Evolutionary conservation across 495 filamentous ascomycete species (phyloP).

Genomic region (Evernia prunastri): DNA sequence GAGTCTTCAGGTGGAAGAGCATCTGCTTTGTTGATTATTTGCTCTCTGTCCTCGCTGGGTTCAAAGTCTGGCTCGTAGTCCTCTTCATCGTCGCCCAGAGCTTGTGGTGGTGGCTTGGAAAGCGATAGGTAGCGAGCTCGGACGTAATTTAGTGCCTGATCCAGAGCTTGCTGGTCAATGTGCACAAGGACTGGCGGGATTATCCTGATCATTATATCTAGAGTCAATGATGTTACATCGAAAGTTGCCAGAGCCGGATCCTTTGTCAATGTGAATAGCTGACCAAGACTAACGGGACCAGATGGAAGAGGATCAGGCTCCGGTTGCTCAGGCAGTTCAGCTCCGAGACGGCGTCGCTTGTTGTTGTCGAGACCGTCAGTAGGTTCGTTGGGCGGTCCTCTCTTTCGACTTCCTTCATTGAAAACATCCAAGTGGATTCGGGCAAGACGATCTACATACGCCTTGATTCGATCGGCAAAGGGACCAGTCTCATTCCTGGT

Average conservation of each 20-base stretch:
- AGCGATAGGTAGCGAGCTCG: slow-evolving; percentile 43
- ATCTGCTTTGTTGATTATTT: slow-evolving; percentile 64
- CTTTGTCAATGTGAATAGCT: slow-evolving; percentile 76
- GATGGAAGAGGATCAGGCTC: slow-evolving; percentile 60
- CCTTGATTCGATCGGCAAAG: slow-evolving; percentile 63
- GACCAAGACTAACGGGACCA: slow-evolving; percentile 67
- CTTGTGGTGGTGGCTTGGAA: slow-evolving; percentile 32
- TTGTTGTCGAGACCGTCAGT: slow-evolving; percentile 61
- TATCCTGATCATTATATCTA: slow-evolving; percentile 68
- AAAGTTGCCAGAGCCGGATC: slow-evolving; percentile 69
- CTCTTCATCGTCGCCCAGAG: slow-evolving; percentile 63
- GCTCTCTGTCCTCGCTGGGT: slow-evolving; percentile 63
- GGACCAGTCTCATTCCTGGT: slow-evolving; percentile 64
- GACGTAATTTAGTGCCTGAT: slow-evolving; percentile 61
- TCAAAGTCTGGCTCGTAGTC: slow-evolving; percentile 85
- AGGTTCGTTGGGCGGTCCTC: slow-evolving; percentile 57
- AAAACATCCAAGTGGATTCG: slow-evolving; percentile 67
- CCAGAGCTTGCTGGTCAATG: slow-evolving; percentile 56
- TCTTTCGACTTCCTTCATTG: slow-evolving; percentile 71
- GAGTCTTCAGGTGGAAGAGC: slow-evolving; percentile 49
- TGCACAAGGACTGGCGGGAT: slow-evolving; percentile 60
- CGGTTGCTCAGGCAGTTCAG: slow-evolving; percentile 43
- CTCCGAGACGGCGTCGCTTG: slow-evolving; percentile 64
- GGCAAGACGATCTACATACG: slow-evolving; percentile 71
- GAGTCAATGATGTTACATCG: slow-evolving; percentile 71